Percentiles rank a stretch among this genome's conserved stretches.
Conservation (phyloP, 78 protist species). For the Corallochytrium limacisporum region DNA sequence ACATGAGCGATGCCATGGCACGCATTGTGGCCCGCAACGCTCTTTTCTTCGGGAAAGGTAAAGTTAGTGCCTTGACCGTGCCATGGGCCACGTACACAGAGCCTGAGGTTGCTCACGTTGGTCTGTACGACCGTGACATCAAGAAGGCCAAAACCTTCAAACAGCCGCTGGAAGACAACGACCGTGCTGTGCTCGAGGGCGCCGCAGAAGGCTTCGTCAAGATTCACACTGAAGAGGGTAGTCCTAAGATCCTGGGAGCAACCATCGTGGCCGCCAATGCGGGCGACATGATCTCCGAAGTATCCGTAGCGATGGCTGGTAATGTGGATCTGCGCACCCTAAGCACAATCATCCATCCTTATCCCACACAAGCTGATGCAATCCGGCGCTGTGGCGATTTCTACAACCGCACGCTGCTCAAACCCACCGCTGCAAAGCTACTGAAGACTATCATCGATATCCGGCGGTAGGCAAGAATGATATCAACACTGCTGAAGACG, state of each 20-base stretch:
- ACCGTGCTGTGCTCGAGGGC: constrained; percentile 33
- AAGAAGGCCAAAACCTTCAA: not conserved
- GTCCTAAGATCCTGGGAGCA: constrained; percentile 30
- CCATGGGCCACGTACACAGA: constrained; percentile 47
- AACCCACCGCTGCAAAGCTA: not conserved
- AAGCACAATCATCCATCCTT: not conserved
- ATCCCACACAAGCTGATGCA: constrained; percentile 19
- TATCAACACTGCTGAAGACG: no score
- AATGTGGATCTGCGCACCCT: not conserved
- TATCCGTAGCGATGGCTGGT: constrained; percentile 25
- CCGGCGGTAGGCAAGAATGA: no score
- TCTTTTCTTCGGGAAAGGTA: constrained; percentile 30
- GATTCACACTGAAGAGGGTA: not conserved
- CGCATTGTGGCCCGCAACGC: constrained; percentile 44
- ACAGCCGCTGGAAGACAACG: constrained; percentile 13
- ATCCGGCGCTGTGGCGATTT: constrained; percentile 1
- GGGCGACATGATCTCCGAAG: constrained; percentile 42
- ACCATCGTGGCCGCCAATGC: constrained; percentile 44
- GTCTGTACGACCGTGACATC: constrained; percentile 16
- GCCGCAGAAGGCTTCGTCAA: constrained; percentile 28
- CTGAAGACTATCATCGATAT: not conserved
- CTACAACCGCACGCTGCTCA: constrained; percentile 14
- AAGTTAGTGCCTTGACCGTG: not conserved
- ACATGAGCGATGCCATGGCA: constrained; percentile 37
- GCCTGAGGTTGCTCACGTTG: constrained; percentile 54